phyloP scores from a whole-genome alignment of 2,329 filamentous ascomycete genomes.

The Microsporum canis region DNA sequence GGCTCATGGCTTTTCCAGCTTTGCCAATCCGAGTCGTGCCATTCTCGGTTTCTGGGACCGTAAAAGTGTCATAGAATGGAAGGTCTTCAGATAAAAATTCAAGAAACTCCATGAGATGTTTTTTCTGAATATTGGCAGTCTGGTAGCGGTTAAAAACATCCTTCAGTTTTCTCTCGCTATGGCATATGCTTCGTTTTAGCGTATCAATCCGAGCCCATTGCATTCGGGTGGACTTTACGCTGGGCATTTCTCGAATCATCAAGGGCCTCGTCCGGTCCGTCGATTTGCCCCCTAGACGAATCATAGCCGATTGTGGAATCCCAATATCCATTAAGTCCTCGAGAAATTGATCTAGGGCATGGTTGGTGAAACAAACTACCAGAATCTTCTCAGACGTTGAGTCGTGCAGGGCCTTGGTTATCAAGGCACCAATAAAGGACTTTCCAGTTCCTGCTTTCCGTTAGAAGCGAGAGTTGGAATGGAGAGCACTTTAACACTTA shows the following conservation, averaged over 20 bases:
- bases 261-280: slow-evolving; percentile 40
- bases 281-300: slow-evolving; percentile 53
- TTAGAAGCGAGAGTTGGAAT: neutral
- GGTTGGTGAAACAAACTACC: slow-evolving; percentile 58
- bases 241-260: slow-evolving; percentile 35
- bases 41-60: slow-evolving; percentile 33
- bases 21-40: slow-evolving; percentile 40
- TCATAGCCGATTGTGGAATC: slow-evolving; percentile 40
- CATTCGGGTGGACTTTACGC: slow-evolving; percentile 23
- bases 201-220: slow-evolving; percentile 35
- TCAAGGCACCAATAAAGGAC: slow-evolving; percentile 57
- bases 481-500: slow-evolving; percentile 30
- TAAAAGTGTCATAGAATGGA: slow-evolving; percentile 47
- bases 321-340: slow-evolving; percentile 53
- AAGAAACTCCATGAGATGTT: slow-evolving; percentile 34
- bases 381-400: slow-evolving; percentile 44
- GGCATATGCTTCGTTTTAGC: slow-evolving; percentile 28
- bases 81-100: slow-evolving; percentile 44
- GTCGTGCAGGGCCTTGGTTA: slow-evolving; percentile 46
- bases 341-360: slow-evolving; percentile 54
- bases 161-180: slow-evolving; percentile 19
- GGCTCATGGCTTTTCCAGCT: slow-evolving; percentile 33
- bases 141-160: slow-evolving; percentile 16
- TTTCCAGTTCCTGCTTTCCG: slow-evolving; percentile 54
- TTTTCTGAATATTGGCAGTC: slow-evolving; percentile 7